phyloP scores from a whole-genome alignment of 75 land plant species.

The Pseudotsuga menziesii region DNA sequence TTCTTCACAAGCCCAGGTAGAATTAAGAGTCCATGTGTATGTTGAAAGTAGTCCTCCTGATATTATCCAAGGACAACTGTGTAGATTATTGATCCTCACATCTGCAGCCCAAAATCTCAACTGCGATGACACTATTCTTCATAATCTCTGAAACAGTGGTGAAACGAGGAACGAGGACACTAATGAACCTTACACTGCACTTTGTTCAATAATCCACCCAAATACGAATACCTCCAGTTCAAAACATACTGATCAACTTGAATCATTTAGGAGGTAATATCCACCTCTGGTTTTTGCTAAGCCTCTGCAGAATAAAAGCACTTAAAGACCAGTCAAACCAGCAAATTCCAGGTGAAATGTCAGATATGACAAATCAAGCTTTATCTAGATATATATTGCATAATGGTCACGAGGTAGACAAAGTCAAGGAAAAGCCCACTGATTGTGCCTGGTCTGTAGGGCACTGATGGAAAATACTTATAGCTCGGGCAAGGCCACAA shows the following conservation, averaged over 20 bases:
- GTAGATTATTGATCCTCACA: constrained; percentile 2
- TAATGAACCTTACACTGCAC: background rate
- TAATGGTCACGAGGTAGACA: background rate
- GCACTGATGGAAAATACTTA: constrained; percentile 8
- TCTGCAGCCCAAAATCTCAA: background rate
- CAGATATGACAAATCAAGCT: constrained; percentile 8
- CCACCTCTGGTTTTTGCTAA: constrained; percentile 4
- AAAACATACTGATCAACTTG: background rate
- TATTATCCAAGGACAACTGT: background rate
- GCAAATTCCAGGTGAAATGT: constrained; percentile 6
- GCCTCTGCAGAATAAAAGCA: constrained; percentile 1
- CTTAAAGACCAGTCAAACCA: constrained; percentile 1
- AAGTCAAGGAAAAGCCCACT: constrained; percentile 2
- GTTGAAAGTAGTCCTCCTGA: background rate
- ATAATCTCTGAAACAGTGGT: background rate
- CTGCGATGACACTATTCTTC: background rate
- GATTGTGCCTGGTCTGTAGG: constrained; percentile 1
- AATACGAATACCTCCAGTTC: background rate
- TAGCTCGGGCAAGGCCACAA: constrained; percentile 5
- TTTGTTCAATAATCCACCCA: constrained; percentile 11
- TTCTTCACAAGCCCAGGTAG: background rate
- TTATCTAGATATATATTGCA: constrained; percentile 11
- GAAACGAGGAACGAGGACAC: background rate
- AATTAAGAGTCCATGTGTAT: background rate
- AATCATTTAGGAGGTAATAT: background rate